phyloP scores from a whole-genome alignment of 257 asterid species.

The Lithospermum erythrorhizon region DNA sequence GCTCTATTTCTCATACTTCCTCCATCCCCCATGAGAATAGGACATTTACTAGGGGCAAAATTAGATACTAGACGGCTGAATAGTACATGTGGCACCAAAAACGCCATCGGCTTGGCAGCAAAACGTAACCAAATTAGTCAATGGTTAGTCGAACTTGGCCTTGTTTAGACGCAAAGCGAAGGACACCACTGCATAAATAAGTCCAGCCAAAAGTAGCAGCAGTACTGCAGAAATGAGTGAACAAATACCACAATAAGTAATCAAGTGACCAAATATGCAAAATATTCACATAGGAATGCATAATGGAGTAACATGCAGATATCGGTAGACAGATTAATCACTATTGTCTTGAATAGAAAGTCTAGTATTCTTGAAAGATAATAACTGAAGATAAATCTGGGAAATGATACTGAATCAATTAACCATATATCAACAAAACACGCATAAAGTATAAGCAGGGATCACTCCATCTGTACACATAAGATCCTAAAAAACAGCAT shows the following conservation, averaged over 20 bases:
- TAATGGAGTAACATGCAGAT: background rate
- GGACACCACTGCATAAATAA: conserved; percentile 7
- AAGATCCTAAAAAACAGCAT: background rate
- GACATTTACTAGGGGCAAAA: background rate
- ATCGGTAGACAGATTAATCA: background rate
- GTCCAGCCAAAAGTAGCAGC: conserved; percentile 13
- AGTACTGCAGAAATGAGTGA: conserved; percentile 10
- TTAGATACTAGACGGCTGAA: too few species aligned
- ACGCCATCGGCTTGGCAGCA: background rate
- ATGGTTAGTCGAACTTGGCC: conserved; percentile 14
- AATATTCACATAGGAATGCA: background rate
- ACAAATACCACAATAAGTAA: conserved; percentile 1
- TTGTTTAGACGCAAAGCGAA: conserved; percentile 8
- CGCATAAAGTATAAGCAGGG: background rate
- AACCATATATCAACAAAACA: background rate
- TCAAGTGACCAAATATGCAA: background rate
- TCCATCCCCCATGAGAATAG: background rate
- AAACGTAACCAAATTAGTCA: background rate
- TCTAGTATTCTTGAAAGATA: background rate
- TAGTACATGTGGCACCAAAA: background rate
- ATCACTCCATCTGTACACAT: background rate
- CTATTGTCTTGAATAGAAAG: background rate
- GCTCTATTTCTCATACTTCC: too few species aligned
- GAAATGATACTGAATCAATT: background rate
- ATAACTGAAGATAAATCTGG: background rate